Conservation (phyloP, 2,329 filamentous ascomycete genomes). For the Eutypella sp. region DNA sequence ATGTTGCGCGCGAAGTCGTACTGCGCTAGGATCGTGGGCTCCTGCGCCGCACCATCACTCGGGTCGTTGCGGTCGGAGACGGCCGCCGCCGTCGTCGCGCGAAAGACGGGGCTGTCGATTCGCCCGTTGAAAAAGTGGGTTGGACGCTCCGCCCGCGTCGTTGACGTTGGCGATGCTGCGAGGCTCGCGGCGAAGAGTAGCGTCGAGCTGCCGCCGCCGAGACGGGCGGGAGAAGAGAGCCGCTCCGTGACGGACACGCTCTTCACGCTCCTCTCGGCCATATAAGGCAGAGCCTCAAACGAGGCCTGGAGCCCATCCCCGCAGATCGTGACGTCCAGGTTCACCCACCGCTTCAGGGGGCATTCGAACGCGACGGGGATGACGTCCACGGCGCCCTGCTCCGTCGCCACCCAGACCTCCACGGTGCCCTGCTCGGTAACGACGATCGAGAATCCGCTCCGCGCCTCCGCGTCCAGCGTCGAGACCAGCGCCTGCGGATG, state of each 20-base stretch:
- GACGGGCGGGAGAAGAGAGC: neutral
- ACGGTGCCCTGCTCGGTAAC: neutral
- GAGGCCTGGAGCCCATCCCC: neutral
- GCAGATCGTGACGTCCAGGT: neutral
- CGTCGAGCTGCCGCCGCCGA: neutral
- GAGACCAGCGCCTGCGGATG: constrained; percentile 8
- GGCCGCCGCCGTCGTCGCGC: too few species aligned
- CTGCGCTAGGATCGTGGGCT: constrained; percentile 1
- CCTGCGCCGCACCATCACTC: too few species aligned
- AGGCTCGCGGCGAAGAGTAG: constrained; percentile 2
- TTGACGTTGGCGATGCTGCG: constrained; percentile 1
- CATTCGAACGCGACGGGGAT: neutral
- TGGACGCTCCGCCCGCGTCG: neutral
- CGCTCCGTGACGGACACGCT: neutral
- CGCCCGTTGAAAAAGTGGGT: constrained; percentile 16
- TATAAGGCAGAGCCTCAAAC: neutral
- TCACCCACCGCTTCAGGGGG: neutral
- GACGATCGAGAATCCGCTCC: constrained; percentile 1
- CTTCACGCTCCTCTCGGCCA: neutral
- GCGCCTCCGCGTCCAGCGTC: neutral
- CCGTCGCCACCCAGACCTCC: neutral
- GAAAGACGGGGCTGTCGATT: constrained; percentile 8
- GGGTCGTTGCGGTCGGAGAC: too few species aligned
- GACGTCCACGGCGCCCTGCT: neutral
- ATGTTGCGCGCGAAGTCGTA: constrained; percentile 3